A percentile compares a stretch with the other conserved stretches of the same genome.
phyloP scores from a whole-genome alignment of 2,329 filamentous ascomycete species.

The Aspergillus uvarum region DNA sequence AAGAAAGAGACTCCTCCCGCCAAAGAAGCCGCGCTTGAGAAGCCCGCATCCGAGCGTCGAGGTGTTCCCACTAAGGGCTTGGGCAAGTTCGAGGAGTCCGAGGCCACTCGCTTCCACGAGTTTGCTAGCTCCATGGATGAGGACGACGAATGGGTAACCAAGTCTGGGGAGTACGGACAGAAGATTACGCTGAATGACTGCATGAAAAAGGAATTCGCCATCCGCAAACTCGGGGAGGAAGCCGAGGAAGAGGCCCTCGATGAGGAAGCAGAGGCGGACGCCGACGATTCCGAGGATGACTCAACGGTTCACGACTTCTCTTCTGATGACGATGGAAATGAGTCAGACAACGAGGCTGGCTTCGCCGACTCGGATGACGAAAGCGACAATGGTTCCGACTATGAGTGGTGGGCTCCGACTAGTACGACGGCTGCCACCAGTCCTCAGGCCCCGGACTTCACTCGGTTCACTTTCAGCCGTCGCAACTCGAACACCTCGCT shows the following conservation, averaged over 20 bases:
- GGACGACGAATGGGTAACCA: constrained; percentile 89
- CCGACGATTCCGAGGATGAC: constrained; percentile 63
- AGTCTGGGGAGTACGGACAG: constrained; percentile 60
- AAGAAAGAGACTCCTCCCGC: constrained; percentile 14
- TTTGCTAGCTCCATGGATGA: constrained; percentile 80
- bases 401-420: constrained; percentile 62
- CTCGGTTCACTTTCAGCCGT: constrained; percentile 48
- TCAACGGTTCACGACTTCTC: constrained; percentile 52
- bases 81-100: constrained; percentile 43
- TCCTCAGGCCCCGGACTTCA: constrained; percentile 51
- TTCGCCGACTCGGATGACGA: constrained; percentile 67
- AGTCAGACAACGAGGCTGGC: constrained; percentile 75
- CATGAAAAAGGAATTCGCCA: constrained; percentile 82
- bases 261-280: constrained; percentile 58
- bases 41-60: constrained; percentile 20
- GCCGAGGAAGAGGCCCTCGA: constrained; percentile 86
- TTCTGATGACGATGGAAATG: constrained; percentile 66
- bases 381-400: constrained; percentile 63
- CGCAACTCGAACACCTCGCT: constrained; percentile 55
- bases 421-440: constrained; percentile 52
- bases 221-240: constrained; percentile 81
- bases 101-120: constrained; percentile 69
- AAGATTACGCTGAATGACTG: constrained; percentile 89
- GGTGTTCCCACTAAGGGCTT: constrained; percentile 38
- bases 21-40: constrained; percentile 7